Evolutionary conservation across 1,284 basidiomycete genomes (phyloP), one percentile per base, ranked within the genome.

Genomic region (Boletus calvinii): DNA sequence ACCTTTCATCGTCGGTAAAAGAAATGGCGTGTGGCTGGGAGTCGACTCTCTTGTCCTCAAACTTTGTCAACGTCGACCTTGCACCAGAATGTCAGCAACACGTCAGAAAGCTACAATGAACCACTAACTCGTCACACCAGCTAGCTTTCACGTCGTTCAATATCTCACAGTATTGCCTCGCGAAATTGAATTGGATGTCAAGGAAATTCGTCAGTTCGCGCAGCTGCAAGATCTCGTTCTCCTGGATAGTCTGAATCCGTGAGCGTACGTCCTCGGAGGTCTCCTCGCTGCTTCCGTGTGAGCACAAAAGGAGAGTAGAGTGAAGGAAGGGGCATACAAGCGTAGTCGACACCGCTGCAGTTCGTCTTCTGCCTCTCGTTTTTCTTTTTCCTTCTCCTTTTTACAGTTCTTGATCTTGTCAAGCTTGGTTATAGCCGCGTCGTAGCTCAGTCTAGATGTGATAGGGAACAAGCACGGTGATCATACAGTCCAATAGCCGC

Each of bases 181-280:
- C 84, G 62, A 83, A 94, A 43, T 84, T 82, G 48, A 86, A 70
- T 63, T 94, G 86, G 13, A 81, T 70, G 42, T 92, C 84, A 34
- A 95, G 71, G 59, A 94, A 79, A 8, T 72, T 71, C 2, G 80
- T 79, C 22, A 95, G 74, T 36, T 88, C 87, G 18, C 78, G 79
- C 4, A 87, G 75, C 60, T 91, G 87, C 31, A 76, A 71, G 34
- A 81, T 74, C 64, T 94, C 91, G 49, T 85, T 83, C 59, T 90
- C 84, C 65, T 92, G 88, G 43, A 95, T 87, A 0, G 74, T 76
- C 48, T 81, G 77, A 79, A 94, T 90, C 29, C 87, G 80, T 1
- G 78, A 77, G 20, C 82, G 84, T 1, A 92, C 79, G 55, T 94
- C 90, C 64, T 92, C 88, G 18, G 82, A 78, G 0, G 86, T 84